These are phyloP conservation scores for Spongospora subterranea DNA, from an alignment of 208 protist species.

Conservation along the genomic window DNA sequence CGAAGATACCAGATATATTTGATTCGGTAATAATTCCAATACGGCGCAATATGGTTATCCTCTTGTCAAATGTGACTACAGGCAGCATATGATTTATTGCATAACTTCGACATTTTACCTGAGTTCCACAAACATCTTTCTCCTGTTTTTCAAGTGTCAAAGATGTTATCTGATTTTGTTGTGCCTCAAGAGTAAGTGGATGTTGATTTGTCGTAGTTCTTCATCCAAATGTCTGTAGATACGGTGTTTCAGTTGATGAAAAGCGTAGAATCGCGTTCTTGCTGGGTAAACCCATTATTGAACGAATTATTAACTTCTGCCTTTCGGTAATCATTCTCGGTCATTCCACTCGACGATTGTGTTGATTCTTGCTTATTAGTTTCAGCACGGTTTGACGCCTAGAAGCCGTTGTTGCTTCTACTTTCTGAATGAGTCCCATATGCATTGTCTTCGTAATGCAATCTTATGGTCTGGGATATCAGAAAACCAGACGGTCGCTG, in stretches of 20 bases:
- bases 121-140: background rate
- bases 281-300: background rate
- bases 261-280: background rate
- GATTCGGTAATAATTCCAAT: constrained; percentile 21
- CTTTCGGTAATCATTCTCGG: background rate
- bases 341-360: background rate
- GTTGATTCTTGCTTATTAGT: background rate
- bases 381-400: background rate
- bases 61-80: background rate
- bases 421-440: constrained; percentile 33
- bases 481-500: background rate
- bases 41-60: background rate
- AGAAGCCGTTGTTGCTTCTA: constrained; percentile 2
- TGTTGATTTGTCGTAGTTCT: background rate
- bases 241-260: background rate
- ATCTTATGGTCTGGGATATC: background rate
- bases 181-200: constrained; percentile 27
- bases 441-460: background rate
- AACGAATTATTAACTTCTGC: background rate
- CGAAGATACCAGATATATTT: constrained; percentile 44
- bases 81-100: constrained; percentile 22
- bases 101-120: background rate
- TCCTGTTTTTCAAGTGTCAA: background rate
- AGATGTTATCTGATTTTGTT: constrained; percentile 36
- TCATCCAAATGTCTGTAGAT: background rate